phyloP scores from a whole-genome alignment of 768 basidiomycete genomes.

The Astraeus odoratus region DNA sequence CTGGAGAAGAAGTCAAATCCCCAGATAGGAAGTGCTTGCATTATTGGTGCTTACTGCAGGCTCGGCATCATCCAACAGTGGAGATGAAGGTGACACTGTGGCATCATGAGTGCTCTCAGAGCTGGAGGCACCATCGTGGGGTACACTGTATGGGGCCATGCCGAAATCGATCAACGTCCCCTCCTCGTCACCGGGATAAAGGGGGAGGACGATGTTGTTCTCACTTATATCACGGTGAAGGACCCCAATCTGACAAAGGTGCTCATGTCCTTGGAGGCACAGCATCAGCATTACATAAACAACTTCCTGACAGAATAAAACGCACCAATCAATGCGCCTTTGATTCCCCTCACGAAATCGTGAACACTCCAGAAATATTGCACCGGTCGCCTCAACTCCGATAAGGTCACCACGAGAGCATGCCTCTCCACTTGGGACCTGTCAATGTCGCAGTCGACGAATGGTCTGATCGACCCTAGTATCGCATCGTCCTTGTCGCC shows the following conservation, averaged over 20 bases:
- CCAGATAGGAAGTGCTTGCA: not conserved
- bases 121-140: not conserved
- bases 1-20: not conserved
- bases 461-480: slow-evolving; percentile 4
- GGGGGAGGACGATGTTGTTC: slow-evolving; percentile 27
- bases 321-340: slow-evolving; percentile 11
- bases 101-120: too few relatives aligned
- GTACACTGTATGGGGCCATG: slow-evolving; percentile 16
- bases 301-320: not conserved
- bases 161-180: too few relatives aligned
- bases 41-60: slow-evolving; percentile 2
- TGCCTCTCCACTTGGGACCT: slow-evolving; percentile 1
- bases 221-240: slow-evolving; percentile 29
- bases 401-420: not conserved
- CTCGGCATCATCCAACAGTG: not conserved
- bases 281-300: not conserved
- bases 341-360: slow-evolving; percentile 13
- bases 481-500: not conserved
- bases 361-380: slow-evolving; percentile 13
- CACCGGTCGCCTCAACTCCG: slow-evolving; percentile 8
- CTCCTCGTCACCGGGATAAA: slow-evolving; percentile 2
- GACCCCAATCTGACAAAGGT: slow-evolving; percentile 13
- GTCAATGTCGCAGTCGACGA: not conserved
- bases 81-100: not conserved
- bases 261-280: slow-evolving; percentile 13